Conservation (phyloP, 2,329 filamentous ascomycete species). For the Tolypocladium ovalisporum region DNA sequence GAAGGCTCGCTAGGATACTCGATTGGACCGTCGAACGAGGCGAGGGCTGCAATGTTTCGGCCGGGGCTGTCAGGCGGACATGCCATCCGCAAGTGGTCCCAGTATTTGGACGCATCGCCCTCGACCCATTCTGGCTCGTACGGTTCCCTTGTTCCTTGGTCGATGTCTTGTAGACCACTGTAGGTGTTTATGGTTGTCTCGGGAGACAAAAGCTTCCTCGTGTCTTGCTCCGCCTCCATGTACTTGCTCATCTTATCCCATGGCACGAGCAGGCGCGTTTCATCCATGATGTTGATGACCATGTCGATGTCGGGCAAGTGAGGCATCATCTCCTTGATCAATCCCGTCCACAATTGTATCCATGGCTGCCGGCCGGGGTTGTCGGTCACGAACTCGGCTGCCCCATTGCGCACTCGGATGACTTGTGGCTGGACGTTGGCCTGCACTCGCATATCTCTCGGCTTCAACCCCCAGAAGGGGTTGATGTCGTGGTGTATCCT, state of each 20-base stretch:
- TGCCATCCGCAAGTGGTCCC: constrained; percentile 44
- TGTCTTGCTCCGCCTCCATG: constrained; percentile 33
- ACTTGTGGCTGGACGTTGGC: constrained; percentile 32
- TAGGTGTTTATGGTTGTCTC: constrained; percentile 31
- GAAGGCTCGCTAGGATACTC: constrained; percentile 22
- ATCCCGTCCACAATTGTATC: constrained; percentile 34
- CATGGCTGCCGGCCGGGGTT: constrained; percentile 28
- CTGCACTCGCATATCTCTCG: constrained; percentile 23
- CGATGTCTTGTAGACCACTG: constrained; percentile 27
- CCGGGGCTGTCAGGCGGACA: constrained; percentile 46
- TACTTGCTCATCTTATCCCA: constrained; percentile 44
- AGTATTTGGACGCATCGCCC: constrained; percentile 37
- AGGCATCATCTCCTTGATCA: constrained; percentile 39
- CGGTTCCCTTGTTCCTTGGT: constrained; percentile 17
- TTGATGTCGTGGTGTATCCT: constrained; percentile 52
- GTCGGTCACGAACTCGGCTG: constrained; percentile 25
- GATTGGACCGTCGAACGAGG: constrained; percentile 17
- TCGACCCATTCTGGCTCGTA: constrained; percentile 37
- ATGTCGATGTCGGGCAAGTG: constrained; percentile 55
- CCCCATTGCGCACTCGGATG: constrained; percentile 35
- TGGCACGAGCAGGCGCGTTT: constrained; percentile 48
- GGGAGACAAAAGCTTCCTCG: constrained; percentile 29
- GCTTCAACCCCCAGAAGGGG: constrained; percentile 47
- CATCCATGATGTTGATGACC: constrained; percentile 53
- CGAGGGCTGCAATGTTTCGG: constrained; percentile 21